Evolutionary conservation across 139 green algal species (phyloP).

Genomic region (Picocystis salinarum): DNA sequence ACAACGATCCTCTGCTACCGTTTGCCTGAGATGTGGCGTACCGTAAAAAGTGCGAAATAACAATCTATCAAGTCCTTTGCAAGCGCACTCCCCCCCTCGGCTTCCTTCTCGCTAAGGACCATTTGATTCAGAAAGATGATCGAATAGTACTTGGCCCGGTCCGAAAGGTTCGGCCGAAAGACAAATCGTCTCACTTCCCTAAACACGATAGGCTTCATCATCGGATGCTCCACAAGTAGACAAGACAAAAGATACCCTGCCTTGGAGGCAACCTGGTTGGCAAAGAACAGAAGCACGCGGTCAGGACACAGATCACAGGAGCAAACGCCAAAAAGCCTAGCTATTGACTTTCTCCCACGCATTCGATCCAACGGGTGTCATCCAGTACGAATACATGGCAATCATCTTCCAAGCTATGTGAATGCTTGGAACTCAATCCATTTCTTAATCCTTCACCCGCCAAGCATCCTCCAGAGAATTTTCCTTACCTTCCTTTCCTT

Average conservation of each 20-base stretch:
- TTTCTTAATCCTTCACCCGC: too few species aligned
- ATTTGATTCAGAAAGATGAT: constrained; percentile 86
- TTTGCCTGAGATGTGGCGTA: too few species aligned
- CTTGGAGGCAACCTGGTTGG: constrained; percentile 54
- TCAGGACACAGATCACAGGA: neutral
- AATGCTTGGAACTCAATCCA: too few species aligned
- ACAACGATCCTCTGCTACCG: too few species aligned
- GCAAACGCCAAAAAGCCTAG: neutral
- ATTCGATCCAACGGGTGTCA: too few species aligned
- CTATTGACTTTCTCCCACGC: too few species aligned
- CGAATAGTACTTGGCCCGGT: constrained; percentile 65
- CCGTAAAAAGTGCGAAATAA: constrained; percentile 78
- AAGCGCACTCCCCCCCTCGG: constrained; percentile 28
- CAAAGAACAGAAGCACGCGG: neutral
- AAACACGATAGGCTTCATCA: constrained; percentile 69
- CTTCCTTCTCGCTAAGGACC: constrained; percentile 30
- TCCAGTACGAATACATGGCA: too few species aligned
- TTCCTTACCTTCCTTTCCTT: too few species aligned
- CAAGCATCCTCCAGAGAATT: too few species aligned
- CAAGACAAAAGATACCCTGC: constrained; percentile 55
- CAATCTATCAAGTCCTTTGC: constrained; percentile 57
- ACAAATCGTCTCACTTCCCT: constrained; percentile 70
- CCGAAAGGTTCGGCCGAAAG: constrained; percentile 47
- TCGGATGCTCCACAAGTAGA: constrained; percentile 61
- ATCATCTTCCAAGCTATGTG: too few species aligned